These are phyloP conservation scores for Bisporella sp. DNA, from an alignment of 2,329 filamentous ascomycete species.

Conservation along the genomic window DNA sequence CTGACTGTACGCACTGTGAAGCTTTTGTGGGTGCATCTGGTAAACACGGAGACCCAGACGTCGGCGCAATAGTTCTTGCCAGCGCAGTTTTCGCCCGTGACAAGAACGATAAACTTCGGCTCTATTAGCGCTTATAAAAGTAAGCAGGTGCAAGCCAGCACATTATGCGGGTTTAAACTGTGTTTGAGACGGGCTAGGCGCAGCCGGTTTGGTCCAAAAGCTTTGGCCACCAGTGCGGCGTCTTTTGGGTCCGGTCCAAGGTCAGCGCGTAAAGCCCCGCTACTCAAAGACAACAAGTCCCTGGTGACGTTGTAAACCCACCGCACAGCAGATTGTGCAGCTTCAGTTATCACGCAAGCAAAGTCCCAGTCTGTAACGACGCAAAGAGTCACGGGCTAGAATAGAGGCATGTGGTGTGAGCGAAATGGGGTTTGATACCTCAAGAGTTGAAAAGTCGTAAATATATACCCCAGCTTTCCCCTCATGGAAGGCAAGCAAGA, in stretches of 20 bases:
- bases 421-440: too few relatives aligned
- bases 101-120: slow-evolving; percentile 44
- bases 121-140: slow-evolving; percentile 32
- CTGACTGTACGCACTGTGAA: slow-evolving; percentile 38
- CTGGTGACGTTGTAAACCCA: slow-evolving; percentile 51
- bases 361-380: slow-evolving; percentile 58
- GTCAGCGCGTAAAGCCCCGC: slow-evolving; percentile 51
- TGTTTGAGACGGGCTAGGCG: slow-evolving; percentile 46
- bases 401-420: too few relatives aligned
- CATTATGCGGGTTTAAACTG: slow-evolving; percentile 38
- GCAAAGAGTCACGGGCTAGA: too few relatives aligned
- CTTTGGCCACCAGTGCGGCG: slow-evolving; percentile 38
- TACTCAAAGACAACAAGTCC: slow-evolving; percentile 41
- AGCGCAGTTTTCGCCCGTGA: slow-evolving; percentile 40
- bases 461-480: too few relatives aligned
- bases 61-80: slow-evolving; percentile 56
- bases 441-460: too few relatives aligned
- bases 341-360: slow-evolving; percentile 55
- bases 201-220: slow-evolving; percentile 48
- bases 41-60: slow-evolving; percentile 41
- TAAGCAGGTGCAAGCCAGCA: slow-evolving; percentile 50
- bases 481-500: too few relatives aligned
- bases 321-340: slow-evolving; percentile 30
- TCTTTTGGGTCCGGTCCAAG: slow-evolving; percentile 58
- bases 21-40: slow-evolving; percentile 18